A percentile compares a stretch with the other conserved stretches of the same genome.
These are phyloP conservation scores for Suhomyces terraborum DNA, from an alignment of 1,139 yeast genomes.

Conservation along the genomic window DNA sequence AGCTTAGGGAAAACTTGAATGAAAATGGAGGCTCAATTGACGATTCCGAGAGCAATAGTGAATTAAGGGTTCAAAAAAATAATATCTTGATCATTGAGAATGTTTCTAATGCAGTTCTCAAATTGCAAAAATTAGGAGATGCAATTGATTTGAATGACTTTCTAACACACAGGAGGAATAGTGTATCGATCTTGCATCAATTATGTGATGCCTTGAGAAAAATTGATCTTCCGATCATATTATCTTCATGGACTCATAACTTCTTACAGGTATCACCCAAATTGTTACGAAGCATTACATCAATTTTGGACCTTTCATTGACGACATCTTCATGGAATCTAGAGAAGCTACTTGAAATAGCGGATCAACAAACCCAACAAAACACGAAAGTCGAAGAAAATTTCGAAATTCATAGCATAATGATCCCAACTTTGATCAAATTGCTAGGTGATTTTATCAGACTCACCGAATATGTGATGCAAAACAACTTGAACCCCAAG, in stretches of 20 bases:
- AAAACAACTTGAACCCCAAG: slow-evolving; percentile 5
- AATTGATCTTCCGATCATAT: slow-evolving; percentile 23
- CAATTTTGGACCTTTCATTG: slow-evolving; percentile 29
- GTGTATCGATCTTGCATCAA: background rate
- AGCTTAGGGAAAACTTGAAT: slow-evolving; percentile 20
- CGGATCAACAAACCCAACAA: slow-evolving; percentile 19
- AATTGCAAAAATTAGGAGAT: slow-evolving; percentile 33
- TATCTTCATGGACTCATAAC: slow-evolving; percentile 25
- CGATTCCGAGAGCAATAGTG: slow-evolving; percentile 8
- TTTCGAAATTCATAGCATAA: slow-evolving; percentile 19
- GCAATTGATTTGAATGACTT: slow-evolving; percentile 25
- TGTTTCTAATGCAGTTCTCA: slow-evolving; percentile 24
- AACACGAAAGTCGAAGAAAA: slow-evolving; percentile 22
- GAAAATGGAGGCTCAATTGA: slow-evolving; percentile 8
- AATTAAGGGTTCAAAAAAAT: slow-evolving; percentile 20
- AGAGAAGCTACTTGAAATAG: slow-evolving; percentile 32
- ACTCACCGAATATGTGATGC: slow-evolving; percentile 5
- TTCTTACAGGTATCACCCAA: slow-evolving; percentile 21
- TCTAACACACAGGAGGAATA: slow-evolving; percentile 19
- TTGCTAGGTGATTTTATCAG: background rate
- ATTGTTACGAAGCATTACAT: slow-evolving; percentile 21
- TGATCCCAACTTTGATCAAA: slow-evolving; percentile 12
- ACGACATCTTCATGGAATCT: slow-evolving; percentile 37
- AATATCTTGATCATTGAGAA: slow-evolving; percentile 20
- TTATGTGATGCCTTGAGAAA: slow-evolving; percentile 10